Evolutionary conservation across 2,329 filamentous ascomycete genomes (phyloP), one percentile per base, ranked within the genome.

Genomic region (Clarireedia homoeocarpa): DNA sequence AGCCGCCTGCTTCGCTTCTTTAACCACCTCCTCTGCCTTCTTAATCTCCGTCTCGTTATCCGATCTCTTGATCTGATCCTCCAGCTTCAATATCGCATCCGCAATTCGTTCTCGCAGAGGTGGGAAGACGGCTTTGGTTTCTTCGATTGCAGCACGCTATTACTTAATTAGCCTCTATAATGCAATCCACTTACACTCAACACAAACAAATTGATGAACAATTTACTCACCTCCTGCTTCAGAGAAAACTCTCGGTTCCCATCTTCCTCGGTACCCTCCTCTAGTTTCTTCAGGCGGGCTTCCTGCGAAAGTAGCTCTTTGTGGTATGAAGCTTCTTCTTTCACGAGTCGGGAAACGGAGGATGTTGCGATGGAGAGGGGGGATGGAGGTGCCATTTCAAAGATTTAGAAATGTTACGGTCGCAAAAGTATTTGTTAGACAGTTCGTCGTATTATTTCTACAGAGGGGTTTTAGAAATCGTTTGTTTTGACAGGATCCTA

Each of bases 261-360:
- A 59, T 88, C 87, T 7, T 81, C 79, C 53, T 80, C 74, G 3
- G 72, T 71, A 26, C 72, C 74, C n/a, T 67, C 71, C 44, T 76
- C 70, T 34, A 82, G 70, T 64, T 87, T 83, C 46, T 77, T 75
- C 17, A 95, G 78, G 56, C 87, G 82, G 59, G 80, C 79, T 65
- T 88, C 79, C 70, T 97, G 91, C 62, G 85, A 77, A 61, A 80
- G 76, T 20, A 91, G 80, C 72, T 99, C 94, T 69, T 87, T 87
- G 77, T 91, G 87, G 75, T 99, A 97, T 66, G 86, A 92, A 40
- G 81, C 77, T 72, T 96, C 89, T 72, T 99, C 94, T 73, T 95
- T 96, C 63, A 96, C 82, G 48, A 97, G 82, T 58, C 94, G 89
- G 65, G 81, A 78, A 63, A 97, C 83, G 20, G 89, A 84, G 59